Percentiles rank a stretch among this genome's conserved stretches.
Conservation (phyloP, 2,329 filamentous ascomycete species). For the Aureobasidium sp. region DNA sequence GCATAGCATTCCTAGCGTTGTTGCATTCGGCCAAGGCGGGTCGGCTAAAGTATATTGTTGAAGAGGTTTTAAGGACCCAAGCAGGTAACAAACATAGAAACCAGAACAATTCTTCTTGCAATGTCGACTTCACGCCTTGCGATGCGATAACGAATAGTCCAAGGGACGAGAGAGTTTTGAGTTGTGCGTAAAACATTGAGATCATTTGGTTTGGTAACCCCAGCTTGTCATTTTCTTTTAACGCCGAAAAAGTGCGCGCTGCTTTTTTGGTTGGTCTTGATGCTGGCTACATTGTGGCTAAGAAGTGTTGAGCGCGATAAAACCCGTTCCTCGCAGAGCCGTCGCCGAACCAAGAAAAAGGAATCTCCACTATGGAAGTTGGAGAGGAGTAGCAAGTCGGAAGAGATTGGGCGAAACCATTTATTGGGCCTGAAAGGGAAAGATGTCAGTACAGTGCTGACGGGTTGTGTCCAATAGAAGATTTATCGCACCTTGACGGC, state of each 20-base stretch:
- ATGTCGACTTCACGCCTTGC: background rate
- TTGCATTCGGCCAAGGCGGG: too few relatives aligned
- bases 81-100: background rate
- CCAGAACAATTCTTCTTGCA: background rate
- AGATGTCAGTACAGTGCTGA: constrained; percentile 1
- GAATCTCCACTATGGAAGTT: background rate
- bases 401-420: constrained; percentile 15
- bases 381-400: constrained; percentile 3
- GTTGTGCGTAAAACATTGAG: constrained; percentile 10
- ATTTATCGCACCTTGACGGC: constrained; percentile 74
- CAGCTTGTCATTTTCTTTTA: constrained; percentile 11
- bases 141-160: background rate
- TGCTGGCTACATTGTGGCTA: constrained; percentile 12
- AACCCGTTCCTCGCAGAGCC: constrained; percentile 12
- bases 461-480: background rate
- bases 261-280: constrained; percentile 6
- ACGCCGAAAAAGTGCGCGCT: constrained; percentile 11
- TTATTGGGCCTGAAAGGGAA: constrained; percentile 11
- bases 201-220: constrained; percentile 4
- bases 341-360: constrained; percentile 12
- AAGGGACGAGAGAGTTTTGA: background rate
- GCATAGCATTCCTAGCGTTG: background rate
- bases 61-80: background rate
- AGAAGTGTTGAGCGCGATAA: background rate
- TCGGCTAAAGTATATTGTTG: background rate